These are phyloP conservation scores for Monosporascus sp. DNA, from an alignment of 2,329 filamentous ascomycete genomes.

Conservation along the genomic window DNA sequence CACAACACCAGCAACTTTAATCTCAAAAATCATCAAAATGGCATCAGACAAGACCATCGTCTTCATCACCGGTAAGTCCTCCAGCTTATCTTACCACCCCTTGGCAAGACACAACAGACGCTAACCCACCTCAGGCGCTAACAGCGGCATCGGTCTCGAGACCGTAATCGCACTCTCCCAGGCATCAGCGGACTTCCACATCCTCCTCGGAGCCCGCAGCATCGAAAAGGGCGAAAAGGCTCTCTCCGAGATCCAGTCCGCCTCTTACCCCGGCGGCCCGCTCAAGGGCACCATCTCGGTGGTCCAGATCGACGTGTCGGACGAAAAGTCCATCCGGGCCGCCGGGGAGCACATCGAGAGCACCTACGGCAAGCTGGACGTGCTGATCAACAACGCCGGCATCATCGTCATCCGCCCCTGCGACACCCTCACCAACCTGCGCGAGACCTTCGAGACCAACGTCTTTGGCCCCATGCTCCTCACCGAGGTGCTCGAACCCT, in stretches of 20 bases:
- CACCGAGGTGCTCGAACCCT: slow-evolving; percentile 25
- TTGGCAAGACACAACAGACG: no score
- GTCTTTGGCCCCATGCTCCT: slow-evolving; percentile 23
- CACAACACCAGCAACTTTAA: no score
- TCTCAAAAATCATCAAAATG: no score
- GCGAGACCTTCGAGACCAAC: slow-evolving; percentile 41
- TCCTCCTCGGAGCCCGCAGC: slow-evolving; percentile 34
- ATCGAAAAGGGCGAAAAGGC: slow-evolving; percentile 32
- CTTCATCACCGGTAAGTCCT: no score
- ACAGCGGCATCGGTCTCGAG: slow-evolving; percentile 42
- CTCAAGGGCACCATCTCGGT: slow-evolving; percentile 51
- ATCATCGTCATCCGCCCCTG: slow-evolving; percentile 45
- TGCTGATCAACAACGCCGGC: slow-evolving; percentile 56
- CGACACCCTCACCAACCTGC: slow-evolving; percentile 50
- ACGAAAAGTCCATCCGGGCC: slow-evolving; percentile 50
- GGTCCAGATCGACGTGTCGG: slow-evolving; percentile 53
- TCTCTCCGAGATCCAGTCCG: slow-evolving; percentile 25
- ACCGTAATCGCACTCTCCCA: slow-evolving; percentile 29
- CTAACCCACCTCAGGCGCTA: slow-evolving; percentile 28
- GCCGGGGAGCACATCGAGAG: slow-evolving; percentile 46
- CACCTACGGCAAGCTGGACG: slow-evolving; percentile 46
- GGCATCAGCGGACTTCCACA: slow-evolving; percentile 32
- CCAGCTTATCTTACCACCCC: no score
- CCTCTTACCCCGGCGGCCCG: slow-evolving; percentile 33
- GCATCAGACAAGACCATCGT: no score